A percentile compares a stretch with the other conserved stretches of the same genome.
phyloP scores from a whole-genome alignment of 2,329 filamentous ascomycete species.

The Blumeriella jaapii region DNA sequence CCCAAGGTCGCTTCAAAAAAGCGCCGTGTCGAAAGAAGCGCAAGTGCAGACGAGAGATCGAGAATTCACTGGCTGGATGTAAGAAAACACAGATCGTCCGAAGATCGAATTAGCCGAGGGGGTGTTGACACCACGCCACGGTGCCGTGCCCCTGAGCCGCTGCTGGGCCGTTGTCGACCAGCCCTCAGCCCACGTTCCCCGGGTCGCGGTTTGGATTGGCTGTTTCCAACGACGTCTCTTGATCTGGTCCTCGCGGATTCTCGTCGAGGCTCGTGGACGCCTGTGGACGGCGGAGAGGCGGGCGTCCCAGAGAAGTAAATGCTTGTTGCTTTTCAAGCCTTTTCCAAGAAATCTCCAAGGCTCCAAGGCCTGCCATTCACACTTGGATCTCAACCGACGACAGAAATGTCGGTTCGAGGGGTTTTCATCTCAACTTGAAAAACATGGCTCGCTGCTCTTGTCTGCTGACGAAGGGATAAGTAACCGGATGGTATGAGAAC shows the following conservation, averaged over 20 bases:
- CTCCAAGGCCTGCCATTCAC: background rate
- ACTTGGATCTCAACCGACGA: background rate
- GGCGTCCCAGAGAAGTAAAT: background rate
- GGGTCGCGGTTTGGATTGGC: background rate
- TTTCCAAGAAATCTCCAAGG: slow-evolving; percentile 2
- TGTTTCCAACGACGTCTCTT: background rate
- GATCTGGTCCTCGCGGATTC: background rate
- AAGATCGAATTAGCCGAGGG: no score
- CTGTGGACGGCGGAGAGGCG: background rate
- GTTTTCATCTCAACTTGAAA: background rate
- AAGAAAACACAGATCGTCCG: no score
- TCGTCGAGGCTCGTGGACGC: background rate
- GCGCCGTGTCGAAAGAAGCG: no score
- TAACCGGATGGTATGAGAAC: no score
- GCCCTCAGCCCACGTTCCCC: background rate
- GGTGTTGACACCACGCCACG: no score
- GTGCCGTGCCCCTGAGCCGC: no score
- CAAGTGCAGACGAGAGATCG: no score
- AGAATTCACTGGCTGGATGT: no score
- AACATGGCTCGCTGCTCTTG: no score
- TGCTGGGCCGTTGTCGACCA: no score
- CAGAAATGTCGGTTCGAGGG: background rate
- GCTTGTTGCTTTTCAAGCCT: background rate
- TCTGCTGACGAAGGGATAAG: no score
- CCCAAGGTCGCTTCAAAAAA: no score